phyloP scores from a whole-genome alignment of 257 asterid species.

The Ehretia macrophylla region DNA sequence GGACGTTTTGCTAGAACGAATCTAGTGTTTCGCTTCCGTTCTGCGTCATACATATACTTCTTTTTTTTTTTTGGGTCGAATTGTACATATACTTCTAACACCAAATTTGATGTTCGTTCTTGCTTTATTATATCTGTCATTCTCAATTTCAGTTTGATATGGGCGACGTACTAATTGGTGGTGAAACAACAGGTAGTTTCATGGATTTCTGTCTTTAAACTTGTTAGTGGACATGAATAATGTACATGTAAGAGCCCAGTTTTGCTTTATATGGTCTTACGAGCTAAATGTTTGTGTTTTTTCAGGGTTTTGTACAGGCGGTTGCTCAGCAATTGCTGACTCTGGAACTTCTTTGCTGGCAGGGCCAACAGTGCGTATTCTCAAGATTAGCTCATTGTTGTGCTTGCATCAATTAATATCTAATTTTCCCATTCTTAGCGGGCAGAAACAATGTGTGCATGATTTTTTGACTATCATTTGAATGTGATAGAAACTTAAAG shows the following conservation, averaged over 20 bases:
- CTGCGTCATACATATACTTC: neutral
- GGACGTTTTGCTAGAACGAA: too few relatives aligned
- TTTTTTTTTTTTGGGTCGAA: too few relatives aligned
- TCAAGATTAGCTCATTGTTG: neutral
- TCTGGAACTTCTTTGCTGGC: conserved; percentile 94
- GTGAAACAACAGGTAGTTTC: conserved; percentile 65
- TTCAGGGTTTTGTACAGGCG: conserved; percentile 68
- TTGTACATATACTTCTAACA: neutral
- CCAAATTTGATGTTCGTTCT: conserved; percentile 8
- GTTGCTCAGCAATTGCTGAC: conserved; percentile 93
- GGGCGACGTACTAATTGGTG: conserved; percentile 78
- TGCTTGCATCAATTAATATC: neutral
- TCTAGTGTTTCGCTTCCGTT: too few relatives aligned
- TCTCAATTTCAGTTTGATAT: conserved; percentile 58
- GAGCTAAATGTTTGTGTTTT: neutral
- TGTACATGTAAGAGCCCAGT: neutral
- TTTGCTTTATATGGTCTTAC: conserved; percentile 13
- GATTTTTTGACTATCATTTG: neutral
- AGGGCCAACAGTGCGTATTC: conserved; percentile 78
- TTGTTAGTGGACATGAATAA: conserved; percentile 8
- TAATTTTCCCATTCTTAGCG: neutral
- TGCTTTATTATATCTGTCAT: neutral
- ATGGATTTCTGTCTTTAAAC: conserved; percentile 5
- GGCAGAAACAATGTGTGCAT: neutral
- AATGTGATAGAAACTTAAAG: too few relatives aligned